Conservation (phyloP, 1,284 basidiomycete genomes). For the Ustilago nuda region DNA sequence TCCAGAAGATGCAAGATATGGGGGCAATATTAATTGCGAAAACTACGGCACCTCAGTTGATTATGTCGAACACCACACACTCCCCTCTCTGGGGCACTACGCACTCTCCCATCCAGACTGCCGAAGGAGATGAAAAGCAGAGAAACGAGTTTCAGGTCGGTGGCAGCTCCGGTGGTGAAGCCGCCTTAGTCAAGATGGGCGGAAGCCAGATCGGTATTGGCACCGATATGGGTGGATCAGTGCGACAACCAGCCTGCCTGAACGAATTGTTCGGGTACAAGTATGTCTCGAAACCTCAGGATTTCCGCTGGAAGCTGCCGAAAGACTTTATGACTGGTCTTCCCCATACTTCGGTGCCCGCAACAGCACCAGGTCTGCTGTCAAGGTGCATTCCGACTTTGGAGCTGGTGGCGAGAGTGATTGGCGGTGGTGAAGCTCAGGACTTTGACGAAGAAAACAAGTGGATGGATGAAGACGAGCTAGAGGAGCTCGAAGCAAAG, state of each 20-base stretch:
- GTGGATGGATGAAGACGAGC: background rate
- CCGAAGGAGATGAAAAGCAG: background rate
- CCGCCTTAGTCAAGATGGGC: conserved; percentile 37
- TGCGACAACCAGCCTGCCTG: conserved; percentile 53
- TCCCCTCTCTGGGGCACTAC: conserved; percentile 42
- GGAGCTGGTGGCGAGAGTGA: background rate
- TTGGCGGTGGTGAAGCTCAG: conserved; percentile 3
- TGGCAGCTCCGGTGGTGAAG: conserved; percentile 56
- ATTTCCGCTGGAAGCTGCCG: conserved; percentile 27
- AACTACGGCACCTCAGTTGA: conserved; percentile 53
- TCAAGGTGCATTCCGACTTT: conserved; percentile 11
- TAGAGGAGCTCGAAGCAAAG: background rate
- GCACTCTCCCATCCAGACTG: conserved; percentile 1
- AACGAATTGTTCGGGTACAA: conserved; percentile 40
- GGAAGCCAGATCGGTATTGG: conserved; percentile 51
- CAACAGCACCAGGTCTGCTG: conserved; percentile 38
- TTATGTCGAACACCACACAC: conserved; percentile 47
- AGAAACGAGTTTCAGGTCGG: conserved; percentile 50
- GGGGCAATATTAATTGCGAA: conserved; percentile 57
- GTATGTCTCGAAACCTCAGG: conserved; percentile 5
- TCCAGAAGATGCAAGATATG: conserved; percentile 1
- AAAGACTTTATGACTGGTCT: conserved; percentile 42
- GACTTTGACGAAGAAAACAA: conserved; percentile 5
- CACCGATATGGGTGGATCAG: conserved; percentile 56
- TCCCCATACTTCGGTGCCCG: conserved; percentile 36